phyloP scores from a whole-genome alignment of 768 basidiomycete species.

The Calvatia gigantea region DNA sequence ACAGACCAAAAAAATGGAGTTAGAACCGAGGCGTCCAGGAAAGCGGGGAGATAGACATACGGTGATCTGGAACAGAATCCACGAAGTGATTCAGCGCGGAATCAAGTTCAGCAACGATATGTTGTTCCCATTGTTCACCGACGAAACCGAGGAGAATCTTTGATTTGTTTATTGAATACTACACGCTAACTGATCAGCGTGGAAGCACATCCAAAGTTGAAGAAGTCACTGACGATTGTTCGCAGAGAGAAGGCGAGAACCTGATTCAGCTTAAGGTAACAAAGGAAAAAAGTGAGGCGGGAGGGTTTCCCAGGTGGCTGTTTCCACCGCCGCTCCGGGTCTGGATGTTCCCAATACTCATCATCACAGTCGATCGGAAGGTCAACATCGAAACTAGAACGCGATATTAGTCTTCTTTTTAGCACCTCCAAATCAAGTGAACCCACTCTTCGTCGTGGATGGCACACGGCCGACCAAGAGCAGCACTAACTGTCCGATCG shows the following conservation, averaged over 20 bases:
- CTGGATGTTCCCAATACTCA: constrained; percentile 69
- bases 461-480: constrained; percentile 70
- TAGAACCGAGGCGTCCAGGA: background rate
- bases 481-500: constrained; percentile 48
- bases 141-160: constrained; percentile 62
- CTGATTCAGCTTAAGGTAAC: constrained; percentile 55
- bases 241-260: constrained; percentile 61
- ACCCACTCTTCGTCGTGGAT: constrained; percentile 78
- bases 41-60: constrained; percentile 29
- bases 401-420: background rate
- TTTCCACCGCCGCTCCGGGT: constrained; percentile 57
- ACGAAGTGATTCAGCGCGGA: constrained; percentile 72
- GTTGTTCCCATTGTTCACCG: constrained; percentile 62
- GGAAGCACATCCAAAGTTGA: background rate
- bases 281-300: constrained; percentile 50
- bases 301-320: constrained; percentile 68
- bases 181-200: background rate
- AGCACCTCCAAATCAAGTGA: background rate
- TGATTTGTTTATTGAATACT: constrained; percentile 85
- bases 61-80: constrained; percentile 57
- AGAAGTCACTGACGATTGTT: constrained; percentile 49
- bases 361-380: constrained; percentile 63
- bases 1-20: background rate
- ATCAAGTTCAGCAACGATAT: constrained; percentile 67
- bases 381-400: constrained; percentile 68